phyloP scores from a whole-genome alignment of 768 basidiomycete genomes.

The Rhizopogon vesiculosus region DNA sequence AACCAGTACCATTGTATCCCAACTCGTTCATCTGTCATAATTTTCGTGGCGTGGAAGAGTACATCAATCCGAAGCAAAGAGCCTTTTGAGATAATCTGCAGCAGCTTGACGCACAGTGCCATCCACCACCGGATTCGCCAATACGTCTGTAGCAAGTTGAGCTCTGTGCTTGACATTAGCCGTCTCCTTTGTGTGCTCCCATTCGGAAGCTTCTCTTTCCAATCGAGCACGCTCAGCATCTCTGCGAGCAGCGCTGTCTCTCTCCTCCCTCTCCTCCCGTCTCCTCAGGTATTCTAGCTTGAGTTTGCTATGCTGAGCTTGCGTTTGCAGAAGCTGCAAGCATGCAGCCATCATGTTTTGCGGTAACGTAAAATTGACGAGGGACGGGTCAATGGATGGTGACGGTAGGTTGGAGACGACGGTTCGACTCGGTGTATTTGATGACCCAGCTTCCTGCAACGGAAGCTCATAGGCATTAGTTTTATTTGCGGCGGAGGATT shows the following conservation, averaged over 20 bases:
- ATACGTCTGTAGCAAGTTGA: constrained; percentile 61
- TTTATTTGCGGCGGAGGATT: constrained; percentile 8
- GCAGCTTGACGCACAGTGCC: constrained; percentile 61
- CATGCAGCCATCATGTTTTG: constrained; percentile 54
- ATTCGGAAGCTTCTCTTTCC: constrained; percentile 54
- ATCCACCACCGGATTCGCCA: constrained; percentile 55
- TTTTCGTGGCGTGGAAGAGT: not conserved
- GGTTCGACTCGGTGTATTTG: constrained; percentile 13
- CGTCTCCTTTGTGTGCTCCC: constrained; percentile 49
- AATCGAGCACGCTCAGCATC: constrained; percentile 49
- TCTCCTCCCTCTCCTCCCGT: constrained; percentile 66
- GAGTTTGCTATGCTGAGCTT: constrained; percentile 64
- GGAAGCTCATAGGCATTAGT: constrained; percentile 12
- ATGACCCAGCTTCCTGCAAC: constrained; percentile 14
- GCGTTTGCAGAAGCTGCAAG: constrained; percentile 58
- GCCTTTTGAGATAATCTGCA: constrained; percentile 66
- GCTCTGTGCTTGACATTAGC: constrained; percentile 54
- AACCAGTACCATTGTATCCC: not conserved
- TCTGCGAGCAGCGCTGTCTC: constrained; percentile 44
- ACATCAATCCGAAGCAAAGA: constrained; percentile 38
- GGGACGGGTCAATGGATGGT: constrained; percentile 32
- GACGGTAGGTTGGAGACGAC: constrained; percentile 7
- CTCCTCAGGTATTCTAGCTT: constrained; percentile 66
- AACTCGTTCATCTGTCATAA: too few relatives aligned
- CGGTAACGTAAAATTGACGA: constrained; percentile 47